Evolutionary conservation across 257 asterid genomes (phyloP), one percentile per base, ranked within the genome.

Genomic region (Plantago major): DNA sequence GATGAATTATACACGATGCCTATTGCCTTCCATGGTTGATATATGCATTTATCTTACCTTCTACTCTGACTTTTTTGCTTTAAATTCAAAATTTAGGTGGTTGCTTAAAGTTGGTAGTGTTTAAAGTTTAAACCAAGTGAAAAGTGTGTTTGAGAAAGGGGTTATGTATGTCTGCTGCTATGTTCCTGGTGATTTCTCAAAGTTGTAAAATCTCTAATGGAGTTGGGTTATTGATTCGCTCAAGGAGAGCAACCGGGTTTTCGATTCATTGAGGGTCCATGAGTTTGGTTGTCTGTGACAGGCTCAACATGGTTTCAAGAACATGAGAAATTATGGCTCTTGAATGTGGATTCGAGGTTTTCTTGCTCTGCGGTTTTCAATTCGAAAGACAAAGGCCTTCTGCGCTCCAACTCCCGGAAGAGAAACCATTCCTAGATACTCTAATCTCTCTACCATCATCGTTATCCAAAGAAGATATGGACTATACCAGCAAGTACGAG

Each of bases 151-250:
- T 22, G 3, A 33, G 0, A 33, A 33, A 33, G 37, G 7, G 65
- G 42, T 68, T 74, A 61, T 83, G 63, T 67, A 92, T 92, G 99
- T 79, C 96, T 76, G 86, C 74, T 74, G 81, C 95, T 67, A 64
- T 85, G 79, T 46, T 79, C 59, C 76, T 90, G 96, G 83, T 85
- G 43, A 79, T 89, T 68, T 81, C 86, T 64, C 94, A 95, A 12
- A 63, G 67, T 45, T 74, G 79, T 42, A 94, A 85, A 76, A 74
- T 68, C 65, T 65, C 85, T 6, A 79, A 62, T 56, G 75, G 89
- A 43, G 50, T 63, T 16, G 89, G 84, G 55, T 74, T 82, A 71
- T 71, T 75, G 87, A 85, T 9, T 77, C 89, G 0, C 45, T 66
- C 65, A 77, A 87, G 45, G 87, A 81, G 6, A 87, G 93, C n/a